A percentile compares a stretch with the other conserved stretches of the same genome.
phyloP scores from a whole-genome alignment of 1,139 yeast species.

The Scheffersomyces parashehatae region DNA sequence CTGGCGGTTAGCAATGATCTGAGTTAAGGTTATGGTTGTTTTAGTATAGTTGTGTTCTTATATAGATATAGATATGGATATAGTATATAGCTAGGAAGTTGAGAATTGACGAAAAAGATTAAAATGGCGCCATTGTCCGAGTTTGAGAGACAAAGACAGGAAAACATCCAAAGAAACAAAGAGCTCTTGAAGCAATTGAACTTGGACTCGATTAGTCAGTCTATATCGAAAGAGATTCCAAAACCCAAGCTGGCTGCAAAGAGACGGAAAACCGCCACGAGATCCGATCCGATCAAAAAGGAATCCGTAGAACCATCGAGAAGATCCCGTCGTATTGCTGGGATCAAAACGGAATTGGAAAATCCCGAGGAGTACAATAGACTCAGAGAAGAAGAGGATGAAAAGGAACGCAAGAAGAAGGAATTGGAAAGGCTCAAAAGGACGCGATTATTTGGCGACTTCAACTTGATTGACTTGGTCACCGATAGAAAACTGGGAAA shows the following conservation, averaged over 20 bases:
- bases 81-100: no score
- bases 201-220: conserved; percentile 34
- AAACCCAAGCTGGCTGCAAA: conserved; percentile 12
- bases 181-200: conserved; percentile 40
- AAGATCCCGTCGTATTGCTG: conserved; percentile 67
- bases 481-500: conserved; percentile 43
- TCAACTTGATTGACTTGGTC: conserved; percentile 57
- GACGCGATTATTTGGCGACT: conserved; percentile 62
- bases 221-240: conserved; percentile 31
- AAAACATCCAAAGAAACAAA: conserved; percentile 44
- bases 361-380: conserved; percentile 38
- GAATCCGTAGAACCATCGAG: conserved; percentile 51
- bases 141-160: conserved; percentile 70
- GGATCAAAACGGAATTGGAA: conserved; percentile 47
- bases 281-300: conserved; percentile 14
- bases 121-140: conserved; percentile 45
- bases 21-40: no score
- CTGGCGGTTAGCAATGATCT: no score
- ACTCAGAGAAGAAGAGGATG: conserved; percentile 38
- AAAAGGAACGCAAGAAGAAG: conserved; percentile 35
- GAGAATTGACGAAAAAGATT: neutral
- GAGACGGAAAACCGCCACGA: conserved; percentile 19
- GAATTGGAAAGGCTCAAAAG: conserved; percentile 53
- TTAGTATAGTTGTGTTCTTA: no score
- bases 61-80: no score